Base-by-base conservation (phyloP, 2,329 filamentous ascomycete genomes). In the Mycosphaerella sp. region DNA sequence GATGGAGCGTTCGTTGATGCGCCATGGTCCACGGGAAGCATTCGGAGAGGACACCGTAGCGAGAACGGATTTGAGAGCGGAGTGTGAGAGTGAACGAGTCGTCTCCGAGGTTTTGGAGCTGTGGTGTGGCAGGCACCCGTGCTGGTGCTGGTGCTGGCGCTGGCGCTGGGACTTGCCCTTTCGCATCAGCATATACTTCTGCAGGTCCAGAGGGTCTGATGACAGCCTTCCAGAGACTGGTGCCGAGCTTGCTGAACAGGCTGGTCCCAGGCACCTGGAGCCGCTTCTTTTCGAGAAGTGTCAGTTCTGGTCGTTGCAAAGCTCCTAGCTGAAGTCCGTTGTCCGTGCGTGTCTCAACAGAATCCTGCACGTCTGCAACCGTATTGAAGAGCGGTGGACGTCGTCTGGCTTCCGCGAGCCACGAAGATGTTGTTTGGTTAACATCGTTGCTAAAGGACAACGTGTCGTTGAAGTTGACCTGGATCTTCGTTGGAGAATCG, bases 1-100 rank as follows among this genome's bases (percentile, higher is more conserved):
- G 66, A 50, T 70, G 68, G 6, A 71, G 58, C 2, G 68, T 71
- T 26, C 68, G 67, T 56, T 69, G 67, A 55, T 71, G 69, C 9
- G 58, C 48, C 56, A 70, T 62, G 6, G 66, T 69, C 66, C 68
- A 71, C 1, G 69, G 68, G 43, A 66, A 64, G 1, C 48, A 36
- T 7, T 62, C 54, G 8, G 61, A 55, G 10, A 70, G 59, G 29
- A 70, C 65, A 49, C 68, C 67, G 53, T 70, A 71, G 31, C 68
- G 67, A 17, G 59, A 58, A 31, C 68, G 67, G 38, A 69, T 44
- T 21, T 60, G 55, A 26, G 64, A 56, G 57, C 64, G 65, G 4
- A 64, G 60, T 12, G 55, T 45, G 10, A 58, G 49, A 7, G 57
- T 53, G 48, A 60, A 60, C 26, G 49, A 47, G 32, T 49, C 41